A percentile compares a stretch with the other conserved stretches of the same genome.
Evolutionary conservation across 805 yeast species (phyloP).

Genomic region (Saturnispora galanensis): DNA sequence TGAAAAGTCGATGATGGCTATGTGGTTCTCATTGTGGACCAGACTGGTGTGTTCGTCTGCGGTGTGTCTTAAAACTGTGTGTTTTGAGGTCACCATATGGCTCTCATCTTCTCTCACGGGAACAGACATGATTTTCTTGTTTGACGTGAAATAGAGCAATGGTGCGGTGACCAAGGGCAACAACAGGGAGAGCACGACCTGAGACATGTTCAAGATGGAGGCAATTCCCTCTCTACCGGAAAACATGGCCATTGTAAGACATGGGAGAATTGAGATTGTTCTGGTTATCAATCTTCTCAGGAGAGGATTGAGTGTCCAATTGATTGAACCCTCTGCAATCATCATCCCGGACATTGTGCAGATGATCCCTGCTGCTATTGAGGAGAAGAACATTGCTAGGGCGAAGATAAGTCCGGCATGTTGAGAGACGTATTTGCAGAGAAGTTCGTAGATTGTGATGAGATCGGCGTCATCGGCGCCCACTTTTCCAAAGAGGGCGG

Average conservation of each 20-base stretch:
- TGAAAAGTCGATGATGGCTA: slow-evolving; percentile 40
- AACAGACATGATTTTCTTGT: slow-evolving; percentile 57
- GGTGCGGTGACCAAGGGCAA: slow-evolving; percentile 84
- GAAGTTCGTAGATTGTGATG: slow-evolving; percentile 61
- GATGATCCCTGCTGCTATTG: slow-evolving; percentile 85
- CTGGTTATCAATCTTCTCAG: slow-evolving; percentile 70
- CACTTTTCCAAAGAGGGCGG: slow-evolving; percentile 59
- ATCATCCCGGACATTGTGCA: slow-evolving; percentile 92
- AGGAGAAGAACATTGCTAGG: slow-evolving; percentile 74
- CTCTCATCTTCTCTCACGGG: slow-evolving; percentile 18
- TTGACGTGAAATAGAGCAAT: slow-evolving; percentile 69
- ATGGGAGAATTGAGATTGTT: slow-evolving; percentile 70
- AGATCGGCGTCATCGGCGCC: slow-evolving; percentile 76
- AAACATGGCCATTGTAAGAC: slow-evolving; percentile 58
- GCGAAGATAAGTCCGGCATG: slow-evolving; percentile 79
- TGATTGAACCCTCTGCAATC: slow-evolving; percentile 82
- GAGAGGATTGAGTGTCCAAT: slow-evolving; percentile 79
- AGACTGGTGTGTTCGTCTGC: slow-evolving; percentile 7
- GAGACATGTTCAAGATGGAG: slow-evolving; percentile 72
- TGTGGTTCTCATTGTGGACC: background rate
- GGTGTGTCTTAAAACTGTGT: background rate
- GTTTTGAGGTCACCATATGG: background rate
- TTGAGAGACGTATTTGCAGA: slow-evolving; percentile 52
- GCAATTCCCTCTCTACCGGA: slow-evolving; percentile 69
- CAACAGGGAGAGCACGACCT: slow-evolving; percentile 71